Base-by-base conservation (phyloP, 352 stramenopile species). In the Phytophthora quininea region DNA sequence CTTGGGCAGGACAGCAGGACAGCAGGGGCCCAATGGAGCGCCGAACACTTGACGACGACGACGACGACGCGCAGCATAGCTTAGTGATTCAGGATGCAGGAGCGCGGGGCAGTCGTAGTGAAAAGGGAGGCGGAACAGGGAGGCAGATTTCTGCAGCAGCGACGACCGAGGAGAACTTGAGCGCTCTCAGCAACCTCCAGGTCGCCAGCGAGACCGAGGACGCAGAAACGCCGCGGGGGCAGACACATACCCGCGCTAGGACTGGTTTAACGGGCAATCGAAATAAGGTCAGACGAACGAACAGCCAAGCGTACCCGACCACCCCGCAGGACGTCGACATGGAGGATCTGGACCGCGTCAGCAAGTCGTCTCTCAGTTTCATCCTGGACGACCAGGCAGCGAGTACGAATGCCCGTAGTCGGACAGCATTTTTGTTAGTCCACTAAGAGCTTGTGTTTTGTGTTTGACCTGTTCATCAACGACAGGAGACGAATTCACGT, bases 361-460 rank as follows among this genome's bases (percentile, higher is more conserved):
- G 70, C 64, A 92, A 92, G 69, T 88, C 80, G 3, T 90, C 84
- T 61, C 70, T 92, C 32, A 87, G 75, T 62, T 92, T 92, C 60
- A 92, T 92, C 61, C 73, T 92, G 14, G 84, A 86, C 57, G 76
- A 89, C 56, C n/a, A 69, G 42, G 65, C 64, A 54, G 70, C 63
- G 38, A 49, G 43, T 49, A 24, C 15, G 30, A 51, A 9, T 49
- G 40, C 12, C 49, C n/a, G 9, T 53, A 30, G 37, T 10, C 47
- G 9, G 47, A 33, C 24, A 53, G 27, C 42, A 69, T 38, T 19
- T 40, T 62, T 24, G 15, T n/a, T 31, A 62, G 29, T 32, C 29
- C 29, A 33, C 29, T 35, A 55, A 30, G 33, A 24, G 19, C 19
- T 24, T 24, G 19, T 24, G 19, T 24, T 46, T 9, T 54, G 50